These are phyloP conservation scores for Cyberlindnera japonica DNA, from an alignment of 805 yeast species.

Conservation along the genomic window DNA sequence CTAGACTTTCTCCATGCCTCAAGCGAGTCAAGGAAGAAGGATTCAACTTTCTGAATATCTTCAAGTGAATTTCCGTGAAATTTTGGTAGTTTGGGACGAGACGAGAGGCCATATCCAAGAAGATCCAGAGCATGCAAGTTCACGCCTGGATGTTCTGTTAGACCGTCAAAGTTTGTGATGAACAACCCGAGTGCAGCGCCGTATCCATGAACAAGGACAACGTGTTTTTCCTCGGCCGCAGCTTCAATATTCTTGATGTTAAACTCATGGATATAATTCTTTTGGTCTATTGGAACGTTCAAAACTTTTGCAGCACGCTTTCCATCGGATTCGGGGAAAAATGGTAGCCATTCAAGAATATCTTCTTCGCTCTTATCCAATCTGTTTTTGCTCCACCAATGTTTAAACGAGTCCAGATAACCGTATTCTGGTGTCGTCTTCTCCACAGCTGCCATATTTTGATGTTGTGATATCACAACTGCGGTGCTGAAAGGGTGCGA, in stretches of 20 bases:
- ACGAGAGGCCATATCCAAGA: slow-evolving; percentile 59
- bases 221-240: slow-evolving; percentile 32
- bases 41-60: slow-evolving; percentile 32
- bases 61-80: slow-evolving; percentile 20
- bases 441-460: background rate
- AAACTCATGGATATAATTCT: slow-evolving; percentile 66
- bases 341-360: slow-evolving; percentile 56
- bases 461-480: too few species aligned
- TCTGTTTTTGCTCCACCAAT: slow-evolving; percentile 39
- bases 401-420: slow-evolving; percentile 35
- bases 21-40: slow-evolving; percentile 41
- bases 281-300: slow-evolving; percentile 51
- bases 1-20: slow-evolving; percentile 55
- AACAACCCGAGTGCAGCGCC: slow-evolving; percentile 83
- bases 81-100: slow-evolving; percentile 42
- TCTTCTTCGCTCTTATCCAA: slow-evolving; percentile 40
- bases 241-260: slow-evolving; percentile 47
- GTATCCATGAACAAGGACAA: slow-evolving; percentile 79
- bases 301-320: slow-evolving; percentile 43
- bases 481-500: too few species aligned
- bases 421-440: slow-evolving; percentile 6
- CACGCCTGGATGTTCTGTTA: slow-evolving; percentile 48
- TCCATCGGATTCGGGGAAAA: slow-evolving; percentile 51
- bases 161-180: slow-evolving; percentile 55
- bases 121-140: slow-evolving; percentile 58